Base-by-base conservation (phyloP, 176 grass and related monocot genomes). In the Hordeum vulgare region DNA sequence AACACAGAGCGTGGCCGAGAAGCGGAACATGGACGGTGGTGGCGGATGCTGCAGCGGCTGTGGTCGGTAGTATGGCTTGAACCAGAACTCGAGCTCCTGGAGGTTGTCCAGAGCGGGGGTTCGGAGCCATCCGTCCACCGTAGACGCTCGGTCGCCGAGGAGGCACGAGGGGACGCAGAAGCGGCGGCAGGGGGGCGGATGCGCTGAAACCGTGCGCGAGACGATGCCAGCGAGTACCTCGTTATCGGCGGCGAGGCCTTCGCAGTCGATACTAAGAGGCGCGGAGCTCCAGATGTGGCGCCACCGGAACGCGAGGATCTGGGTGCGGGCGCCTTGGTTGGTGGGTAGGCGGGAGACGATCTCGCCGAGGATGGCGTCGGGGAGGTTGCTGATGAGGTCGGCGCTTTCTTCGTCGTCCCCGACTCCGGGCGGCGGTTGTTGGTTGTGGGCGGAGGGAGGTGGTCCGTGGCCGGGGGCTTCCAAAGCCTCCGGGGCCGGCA, bases 11-110 rank as follows among this genome's bases (percentile, higher is more conserved):
- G 23, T 73, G 40, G 41, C 13, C 23, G 13, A 49, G 70, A 73
- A 73, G 33, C 74, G 88, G 58, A 89, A 89, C 61, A 70, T 84
- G 27, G 70, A 57, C 20, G 84, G 51, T 13, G 67, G 75, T 4
- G 86, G 90, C 54, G 83, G 70, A 7, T 20, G 63, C 63, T 66
- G 29, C 63, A 66, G 29, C 17, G 14, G 14, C 15, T 35, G 63
- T 14, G 62, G 62, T 34, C 62, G 28, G 34, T 33, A 65, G 62
- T 33, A 65, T 1, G 28, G 62, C 28, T 65, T 65, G 62, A 65
- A 65, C 62, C 27, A 65, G 28, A 66, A 66, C 63, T 66, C 29
- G 0, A 66, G 63, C 63, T 66, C 63, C 63, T 66, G 29, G 15
- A 66, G 63, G 15, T 7, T 21, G 29, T 66, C 29, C 29, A 66